Evolutionary conservation across 495 filamentous ascomycete genomes (phyloP), one percentile per base, ranked within the genome.

Genomic region (Ramalina peruviana): DNA sequence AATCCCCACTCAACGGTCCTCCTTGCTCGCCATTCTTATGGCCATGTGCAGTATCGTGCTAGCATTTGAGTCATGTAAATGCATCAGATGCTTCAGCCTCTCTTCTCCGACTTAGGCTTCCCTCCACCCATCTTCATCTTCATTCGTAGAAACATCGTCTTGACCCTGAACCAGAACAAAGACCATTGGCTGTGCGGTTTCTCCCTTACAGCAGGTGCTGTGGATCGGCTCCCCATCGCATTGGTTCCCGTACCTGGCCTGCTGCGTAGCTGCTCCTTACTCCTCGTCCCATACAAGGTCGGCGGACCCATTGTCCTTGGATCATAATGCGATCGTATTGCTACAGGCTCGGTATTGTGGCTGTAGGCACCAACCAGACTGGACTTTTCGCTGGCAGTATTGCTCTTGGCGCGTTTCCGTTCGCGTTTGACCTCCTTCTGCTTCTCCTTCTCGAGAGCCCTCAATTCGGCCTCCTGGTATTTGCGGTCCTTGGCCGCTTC

Each of bases 401-500:
- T 60, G 42, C 58, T 60, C 38, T 27, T 52, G 6, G 56, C 42
- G 5, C 56, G 44, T 16, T 40, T 54, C 36, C 53, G 46, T 26
- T 60, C 57, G 6, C 65, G 67, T 37, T 60, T 64, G 30, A 72
- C 64, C 37, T 58, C 62, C 55, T 69, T 62, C 60, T 72, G 63
- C 15, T 69, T 62, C 65, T 74, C 76, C 46, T 67, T 65, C 43
- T 72, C 75, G 46, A 75, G 73, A 12, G 47, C 50, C 6, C 43
- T 42, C 7, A 38, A 36, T 49, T 58, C 58, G 6, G 56, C 56
- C 51, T 74, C 66, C 49, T 78, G 72, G 40, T 74, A 63, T 48
- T 76, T 75, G 25, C 66, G 69, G 20, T 67, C 70, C 53, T 81
- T 80, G 9, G 73, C 74, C n/a, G 66, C 74, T 57, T 80, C 74